These are phyloP conservation scores for Suhomyces pyralidae DNA, from an alignment of 805 yeast species.

Conservation along the genomic window DNA sequence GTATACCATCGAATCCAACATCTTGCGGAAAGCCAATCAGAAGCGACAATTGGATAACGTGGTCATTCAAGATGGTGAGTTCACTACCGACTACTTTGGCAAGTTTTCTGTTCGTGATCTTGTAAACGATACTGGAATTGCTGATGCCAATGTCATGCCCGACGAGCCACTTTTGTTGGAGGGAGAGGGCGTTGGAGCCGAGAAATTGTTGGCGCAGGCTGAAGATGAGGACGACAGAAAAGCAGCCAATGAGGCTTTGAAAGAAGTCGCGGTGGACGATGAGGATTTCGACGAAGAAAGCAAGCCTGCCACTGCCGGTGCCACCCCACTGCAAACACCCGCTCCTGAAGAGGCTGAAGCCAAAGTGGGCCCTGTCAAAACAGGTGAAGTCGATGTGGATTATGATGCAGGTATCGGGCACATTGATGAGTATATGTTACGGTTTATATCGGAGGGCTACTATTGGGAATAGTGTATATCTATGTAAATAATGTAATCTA, in stretches of 20 bases:
- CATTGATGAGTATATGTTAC: constrained; percentile 94
- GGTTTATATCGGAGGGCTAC: constrained; percentile 81
- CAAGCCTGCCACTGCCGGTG: constrained; percentile 21
- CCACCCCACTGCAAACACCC: constrained; percentile 26
- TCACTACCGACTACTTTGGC: constrained; percentile 93
- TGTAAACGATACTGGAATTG: constrained; percentile 58
- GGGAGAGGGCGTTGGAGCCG: constrained; percentile 41
- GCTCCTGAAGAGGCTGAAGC: constrained; percentile 16
- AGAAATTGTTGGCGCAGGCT: constrained; percentile 76
- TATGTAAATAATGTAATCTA: background rate
- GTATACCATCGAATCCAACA: constrained; percentile 93
- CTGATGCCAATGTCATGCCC: constrained; percentile 20
- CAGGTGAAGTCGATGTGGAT: constrained; percentile 34
- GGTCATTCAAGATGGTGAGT: constrained; percentile 96
- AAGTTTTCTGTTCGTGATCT: constrained; percentile 83
- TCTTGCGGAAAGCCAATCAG: constrained; percentile 89
- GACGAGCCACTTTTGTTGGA: constrained; percentile 37
- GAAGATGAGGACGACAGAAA: constrained; percentile 90
- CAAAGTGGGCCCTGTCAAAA: constrained; percentile 10
- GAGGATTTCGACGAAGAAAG: constrained; percentile 72
- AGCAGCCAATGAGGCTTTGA: constrained; percentile 88
- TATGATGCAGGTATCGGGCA: constrained; percentile 70
- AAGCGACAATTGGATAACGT: constrained; percentile 91
- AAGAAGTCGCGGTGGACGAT: constrained; percentile 77
- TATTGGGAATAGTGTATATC: constrained; percentile 32